Evolutionary conservation across 2,329 filamentous ascomycete genomes (phyloP).

Genomic region (Penicillium sp.): DNA sequence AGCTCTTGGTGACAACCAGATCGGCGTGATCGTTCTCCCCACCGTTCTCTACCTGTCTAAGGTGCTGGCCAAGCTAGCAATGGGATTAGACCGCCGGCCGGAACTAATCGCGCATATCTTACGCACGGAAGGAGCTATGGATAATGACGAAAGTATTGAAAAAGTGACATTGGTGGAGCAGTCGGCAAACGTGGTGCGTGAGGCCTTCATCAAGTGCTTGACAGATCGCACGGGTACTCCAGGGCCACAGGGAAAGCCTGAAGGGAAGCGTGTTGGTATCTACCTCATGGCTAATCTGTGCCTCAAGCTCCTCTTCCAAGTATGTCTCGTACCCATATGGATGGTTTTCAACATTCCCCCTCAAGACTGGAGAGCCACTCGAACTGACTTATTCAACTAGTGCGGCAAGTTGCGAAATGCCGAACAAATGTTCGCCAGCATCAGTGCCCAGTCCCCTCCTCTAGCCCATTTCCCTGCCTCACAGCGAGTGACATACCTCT

Average conservation of each 20-base stretch:
- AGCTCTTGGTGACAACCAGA: constrained; percentile 77
- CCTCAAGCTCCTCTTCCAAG: constrained; percentile 83
- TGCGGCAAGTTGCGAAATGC: constrained; percentile 83
- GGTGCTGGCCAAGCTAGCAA: constrained; percentile 79
- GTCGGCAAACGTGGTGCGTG: constrained; percentile 86
- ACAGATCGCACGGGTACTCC: constrained; percentile 76
- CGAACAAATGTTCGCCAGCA: constrained; percentile 87
- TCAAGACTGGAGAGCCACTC: background rate
- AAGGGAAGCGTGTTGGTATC: constrained; percentile 85
- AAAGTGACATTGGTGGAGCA: constrained; percentile 82
- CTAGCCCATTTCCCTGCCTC: constrained; percentile 81
- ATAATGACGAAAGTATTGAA: constrained; percentile 67
- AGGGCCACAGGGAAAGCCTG: constrained; percentile 66
- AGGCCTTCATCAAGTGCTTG: constrained; percentile 88
- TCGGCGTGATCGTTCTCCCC: constrained; percentile 81
- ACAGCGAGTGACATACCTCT: constrained; percentile 89
- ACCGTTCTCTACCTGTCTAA: constrained; percentile 83
- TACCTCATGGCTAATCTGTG: constrained; percentile 93
- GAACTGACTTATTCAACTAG: constrained; percentile 44
- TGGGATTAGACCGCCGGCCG: constrained; percentile 80
- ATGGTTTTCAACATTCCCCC: background rate
- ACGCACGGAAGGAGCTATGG: constrained; percentile 47
- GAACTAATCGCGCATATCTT: constrained; percentile 73
- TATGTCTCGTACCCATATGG: constrained; percentile 45
- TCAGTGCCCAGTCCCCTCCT: constrained; percentile 81